phyloP scores from a whole-genome alignment of 805 yeast genomes.

The Lipomyces starkeyi region DNA sequence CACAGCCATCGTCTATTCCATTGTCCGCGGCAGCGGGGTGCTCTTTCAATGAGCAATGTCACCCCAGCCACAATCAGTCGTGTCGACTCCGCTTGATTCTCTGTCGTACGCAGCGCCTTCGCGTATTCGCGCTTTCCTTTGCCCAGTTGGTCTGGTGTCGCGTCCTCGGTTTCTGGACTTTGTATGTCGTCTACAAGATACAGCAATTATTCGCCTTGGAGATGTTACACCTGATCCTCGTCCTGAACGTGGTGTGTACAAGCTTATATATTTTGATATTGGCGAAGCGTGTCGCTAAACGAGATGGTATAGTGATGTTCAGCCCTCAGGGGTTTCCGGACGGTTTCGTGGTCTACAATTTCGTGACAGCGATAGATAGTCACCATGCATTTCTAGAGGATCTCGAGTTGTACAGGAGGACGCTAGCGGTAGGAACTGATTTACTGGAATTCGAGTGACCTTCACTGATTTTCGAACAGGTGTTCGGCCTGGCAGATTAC shows the following conservation, averaged over 20 bases:
- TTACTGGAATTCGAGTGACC: conserved; percentile 51
- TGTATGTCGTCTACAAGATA: conserved; percentile 53
- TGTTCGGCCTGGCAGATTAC: conserved; percentile 53
- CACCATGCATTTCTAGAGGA: conserved; percentile 76
- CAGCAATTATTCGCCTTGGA: conserved; percentile 69
- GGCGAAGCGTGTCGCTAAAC: background rate
- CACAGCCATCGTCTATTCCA: background rate
- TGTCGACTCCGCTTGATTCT: conserved; percentile 26
- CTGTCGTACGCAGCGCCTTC: conserved; percentile 37
- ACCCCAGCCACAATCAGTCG: conserved; percentile 9
- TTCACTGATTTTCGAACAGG: conserved; percentile 31
- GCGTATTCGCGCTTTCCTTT: conserved; percentile 36
- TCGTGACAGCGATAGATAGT: conserved; percentile 55
- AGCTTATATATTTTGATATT: background rate
- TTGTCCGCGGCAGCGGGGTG: background rate
- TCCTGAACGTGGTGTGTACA: conserved; percentile 44
- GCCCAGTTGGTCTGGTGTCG: conserved; percentile 38
- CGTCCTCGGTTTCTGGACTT: conserved; percentile 43
- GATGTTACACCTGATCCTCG: conserved; percentile 74
- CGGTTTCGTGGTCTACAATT: conserved; percentile 72
- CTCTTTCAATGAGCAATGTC: conserved; percentile 9
- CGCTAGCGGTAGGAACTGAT: conserved; percentile 57
- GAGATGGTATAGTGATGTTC: conserved; percentile 52
- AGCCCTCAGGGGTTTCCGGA: conserved; percentile 86
- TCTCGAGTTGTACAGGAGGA: conserved; percentile 86